Base-by-base conservation (phyloP, 164 flowering plant species). In the Macadamia tetraphylla region DNA sequence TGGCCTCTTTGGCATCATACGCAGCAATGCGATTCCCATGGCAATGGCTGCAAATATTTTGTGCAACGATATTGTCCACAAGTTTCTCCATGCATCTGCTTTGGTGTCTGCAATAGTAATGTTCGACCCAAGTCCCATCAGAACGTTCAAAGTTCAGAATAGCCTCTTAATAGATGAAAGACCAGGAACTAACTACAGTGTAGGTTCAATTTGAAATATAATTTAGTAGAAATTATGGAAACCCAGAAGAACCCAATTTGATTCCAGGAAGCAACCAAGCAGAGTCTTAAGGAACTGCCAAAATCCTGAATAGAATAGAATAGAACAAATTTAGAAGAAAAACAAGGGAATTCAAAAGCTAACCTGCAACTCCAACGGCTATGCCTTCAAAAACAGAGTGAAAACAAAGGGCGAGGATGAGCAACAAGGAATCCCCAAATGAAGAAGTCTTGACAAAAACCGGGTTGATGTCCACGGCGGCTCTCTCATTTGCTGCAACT, bases 321-420 rank as follows among this genome's bases (percentile, higher is more conserved):
- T 23, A 23, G 40, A 35, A 35, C 0, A 2, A 35, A 35, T 65
- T 12, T 31, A 40, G 0, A 32, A 30, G 13, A 18, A 61, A 32
- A 52, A 46, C 15, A 49, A 46, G 18, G 23, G 40, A 49, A 63
- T 63, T 17, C 10, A 15, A 8, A 6, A 67, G 30, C 58, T 65
- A 78, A 88, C 93, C 91, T 67, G 98, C 72, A 76, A 90, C 85
- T 29, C 98, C 96, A 69, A 92, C 72, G 1, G 96, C 92, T 14
- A 92, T 88, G 6, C 98, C 95, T 73, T 92, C 98, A 64, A 90
- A 92, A 17, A 89, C 79, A 0, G 95, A 92, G 70, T 92, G 95
- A 61, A 92, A 88, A 62, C 96, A 90, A 40, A 92, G 76, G 2
- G 90, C 96, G 4, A 81, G 62, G 29, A 92, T 87, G 53, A 92